Evolutionary conservation across 2,329 filamentous ascomycete genomes (phyloP).

Genomic region (Aspergillus viridinutans): DNA sequence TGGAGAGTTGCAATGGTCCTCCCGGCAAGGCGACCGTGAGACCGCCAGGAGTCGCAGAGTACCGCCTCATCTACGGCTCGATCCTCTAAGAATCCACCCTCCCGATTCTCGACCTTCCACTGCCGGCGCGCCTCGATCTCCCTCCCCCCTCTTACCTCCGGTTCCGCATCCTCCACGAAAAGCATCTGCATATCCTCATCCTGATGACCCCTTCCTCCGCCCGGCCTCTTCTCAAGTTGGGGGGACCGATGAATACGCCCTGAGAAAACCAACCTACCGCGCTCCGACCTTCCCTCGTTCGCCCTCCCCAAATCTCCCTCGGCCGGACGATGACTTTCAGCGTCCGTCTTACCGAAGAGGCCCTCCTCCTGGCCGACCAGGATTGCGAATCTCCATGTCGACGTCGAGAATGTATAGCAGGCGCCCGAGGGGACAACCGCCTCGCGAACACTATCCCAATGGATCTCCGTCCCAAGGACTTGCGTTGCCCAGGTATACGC

Average conservation of each 20-base stretch:
- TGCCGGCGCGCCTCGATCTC: slow-evolving; percentile 14
- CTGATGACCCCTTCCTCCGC: slow-evolving; percentile 14
- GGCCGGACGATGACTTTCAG: slow-evolving; percentile 21
- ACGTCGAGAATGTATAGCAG: slow-evolving; percentile 29
- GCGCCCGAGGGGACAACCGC: slow-evolving; percentile 23
- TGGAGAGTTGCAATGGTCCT: slow-evolving; percentile 34
- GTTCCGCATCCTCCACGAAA: slow-evolving; percentile 15
- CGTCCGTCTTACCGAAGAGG: slow-evolving; percentile 22
- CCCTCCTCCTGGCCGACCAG: slow-evolving; percentile 21
- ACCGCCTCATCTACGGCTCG: slow-evolving; percentile 26
- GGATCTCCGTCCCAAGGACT: slow-evolving; percentile 21
- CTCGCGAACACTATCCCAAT: slow-evolving; percentile 22
- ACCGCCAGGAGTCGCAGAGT: slow-evolving; percentile 27
- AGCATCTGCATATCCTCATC: slow-evolving; percentile 9
- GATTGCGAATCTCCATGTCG: slow-evolving; percentile 36
- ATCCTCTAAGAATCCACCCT: slow-evolving; percentile 28
- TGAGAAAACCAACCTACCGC: slow-evolving; percentile 16
- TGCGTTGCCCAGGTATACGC: slow-evolving; percentile 28
- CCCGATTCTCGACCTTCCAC: slow-evolving; percentile 21
- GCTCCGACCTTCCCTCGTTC: slow-evolving; percentile 19
- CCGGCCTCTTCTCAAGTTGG: slow-evolving; percentile 13
- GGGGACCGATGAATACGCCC: slow-evolving; percentile 6
- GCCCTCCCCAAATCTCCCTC: slow-evolving; percentile 13
- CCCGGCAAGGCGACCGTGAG: slow-evolving; percentile 28
- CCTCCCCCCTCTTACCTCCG: slow-evolving; percentile 21